These are phyloP conservation scores for Neocucurbitaria cava DNA, from an alignment of 2,329 filamentous ascomycete genomes.

Conservation along the genomic window DNA sequence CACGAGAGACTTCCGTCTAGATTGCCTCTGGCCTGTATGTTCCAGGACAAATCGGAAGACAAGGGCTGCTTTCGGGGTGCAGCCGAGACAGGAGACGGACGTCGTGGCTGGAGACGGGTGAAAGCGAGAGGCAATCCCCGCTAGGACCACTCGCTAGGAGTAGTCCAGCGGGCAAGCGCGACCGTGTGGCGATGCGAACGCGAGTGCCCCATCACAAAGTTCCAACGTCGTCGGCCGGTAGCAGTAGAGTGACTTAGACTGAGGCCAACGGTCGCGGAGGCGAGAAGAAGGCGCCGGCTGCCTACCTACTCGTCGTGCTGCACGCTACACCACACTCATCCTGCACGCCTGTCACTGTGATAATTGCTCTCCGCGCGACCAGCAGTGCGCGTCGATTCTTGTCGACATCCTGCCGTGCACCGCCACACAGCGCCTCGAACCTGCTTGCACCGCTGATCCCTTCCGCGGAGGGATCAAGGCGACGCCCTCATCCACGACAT, in stretches of 20 bases:
- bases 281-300: conserved; percentile 3
- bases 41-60: neutral
- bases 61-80: neutral
- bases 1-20: neutral
- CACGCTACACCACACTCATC: neutral
- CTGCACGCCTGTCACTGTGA: neutral
- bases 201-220: neutral
- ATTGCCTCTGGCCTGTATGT: neutral
- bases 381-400: neutral
- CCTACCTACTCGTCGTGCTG: no score
- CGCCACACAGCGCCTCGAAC: conserved; percentile 4
- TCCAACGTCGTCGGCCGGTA: no score
- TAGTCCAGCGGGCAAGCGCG: neutral
- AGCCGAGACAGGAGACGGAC: conserved; percentile 1
- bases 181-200: conserved; percentile 4
- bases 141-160: neutral
- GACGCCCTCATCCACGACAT: conserved; percentile 9
- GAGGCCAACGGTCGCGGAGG: neutral
- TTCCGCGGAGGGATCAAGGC: conserved; percentile 9
- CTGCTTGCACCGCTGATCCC: conserved; percentile 13
- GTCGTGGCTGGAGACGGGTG: conserved; percentile 4
- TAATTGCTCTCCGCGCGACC: neutral
- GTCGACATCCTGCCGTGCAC: neutral
- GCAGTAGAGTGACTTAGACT: no score
- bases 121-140: neutral